Base-by-base conservation (phyloP, 352 stramenopile species). In the Sclerospora graminicola region DNA sequence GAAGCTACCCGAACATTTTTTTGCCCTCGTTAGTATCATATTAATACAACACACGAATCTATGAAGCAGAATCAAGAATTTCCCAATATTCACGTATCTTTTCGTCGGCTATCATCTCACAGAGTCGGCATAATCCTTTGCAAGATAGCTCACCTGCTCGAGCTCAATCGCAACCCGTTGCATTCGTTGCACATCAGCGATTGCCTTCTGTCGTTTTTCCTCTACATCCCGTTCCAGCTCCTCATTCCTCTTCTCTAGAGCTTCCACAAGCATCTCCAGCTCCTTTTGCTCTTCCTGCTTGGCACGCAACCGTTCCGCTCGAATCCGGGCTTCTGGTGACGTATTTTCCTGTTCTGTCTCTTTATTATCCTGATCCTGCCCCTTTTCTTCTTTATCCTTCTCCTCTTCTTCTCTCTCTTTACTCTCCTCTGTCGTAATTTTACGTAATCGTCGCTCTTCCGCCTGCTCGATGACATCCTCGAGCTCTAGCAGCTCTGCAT, bases 1-100 rank as follows among this genome's bases (percentile, higher is more conserved):
- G 57, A 84, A 10, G 75, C 78, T 8, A 69, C 75, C 11, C 69
- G 84, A 40, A 76, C 42, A 26, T 86, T 88, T 45, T 88, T 88
- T 45, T 60, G 71, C 15, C 56, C 66, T 3, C 44, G 50, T 31
- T 61, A 54, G 30, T 35, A 42, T 20, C 21, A 45, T n/a, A 48
- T 14, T 26, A 26, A 26, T 26, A 26, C 6, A 6, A 26, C 21
- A 26, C 21, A 26, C n/a, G n/a, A n/a, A n/a, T n/a, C n/a, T n/a
- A n/a, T n/a, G n/a, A n/a, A n/a, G n/a, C n/a, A n/a, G n/a, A 26
- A 6, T 26, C 3, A 26, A 26, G 46, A 57, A 53, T 41, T 44
- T 24, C 21, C 8, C 16, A 41, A 36, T 5, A 31, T 8, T 15
- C 26, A 16, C 10, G 10, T 29, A 13, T 32, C 4, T 32, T n/a